These are phyloP conservation scores for Raphanus raphanistrum DNA, from an alignment of 345 rosid genomes.

Conservation along the genomic window DNA sequence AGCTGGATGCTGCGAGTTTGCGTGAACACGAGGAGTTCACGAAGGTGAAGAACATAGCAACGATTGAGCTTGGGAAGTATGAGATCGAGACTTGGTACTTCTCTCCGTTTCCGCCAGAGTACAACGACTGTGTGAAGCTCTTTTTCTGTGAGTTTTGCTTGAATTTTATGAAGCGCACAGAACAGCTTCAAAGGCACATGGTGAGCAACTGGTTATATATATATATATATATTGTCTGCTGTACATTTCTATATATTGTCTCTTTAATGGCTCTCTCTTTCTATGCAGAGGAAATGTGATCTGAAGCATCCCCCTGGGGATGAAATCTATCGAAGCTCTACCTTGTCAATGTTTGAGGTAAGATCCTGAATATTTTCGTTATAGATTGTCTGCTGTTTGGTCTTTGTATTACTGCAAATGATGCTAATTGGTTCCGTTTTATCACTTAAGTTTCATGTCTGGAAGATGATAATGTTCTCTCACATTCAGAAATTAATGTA, in stretches of 20 bases:
- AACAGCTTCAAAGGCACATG: conserved; percentile 99
- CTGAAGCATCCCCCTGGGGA: conserved; percentile 99
- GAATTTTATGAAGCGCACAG: conserved; percentile 98
- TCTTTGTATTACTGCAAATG: conserved; percentile 39
- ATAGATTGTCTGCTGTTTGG: not conserved
- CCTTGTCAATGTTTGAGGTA: conserved; percentile 99
- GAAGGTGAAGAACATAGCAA: conserved; percentile 95
- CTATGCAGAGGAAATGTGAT: conserved; percentile 85
- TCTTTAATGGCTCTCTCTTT: not conserved
- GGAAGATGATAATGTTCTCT: not conserved
- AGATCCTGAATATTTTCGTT: not conserved
- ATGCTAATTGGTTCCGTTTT: conserved; percentile 2
- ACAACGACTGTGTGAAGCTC: conserved; percentile 89
- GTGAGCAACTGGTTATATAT: conserved; percentile 48
- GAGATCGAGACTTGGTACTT: conserved; percentile 99
- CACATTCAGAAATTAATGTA: not conserved
- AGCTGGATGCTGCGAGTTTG: conserved; percentile 99
- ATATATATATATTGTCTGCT: too few relatives aligned
- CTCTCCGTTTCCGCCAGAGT: conserved; percentile 99
- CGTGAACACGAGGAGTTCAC: conserved; percentile 99
- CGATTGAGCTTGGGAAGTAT: conserved; percentile 97
- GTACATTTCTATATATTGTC: not conserved
- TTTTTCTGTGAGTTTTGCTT: conserved; percentile 99
- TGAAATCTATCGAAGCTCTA: conserved; percentile 96
- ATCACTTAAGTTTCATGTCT: not conserved